Percentiles rank a stretch among this genome's conserved stretches.
Conservation (phyloP, 148 eudicot species). For the Rhododendron ferrugineum region DNA sequence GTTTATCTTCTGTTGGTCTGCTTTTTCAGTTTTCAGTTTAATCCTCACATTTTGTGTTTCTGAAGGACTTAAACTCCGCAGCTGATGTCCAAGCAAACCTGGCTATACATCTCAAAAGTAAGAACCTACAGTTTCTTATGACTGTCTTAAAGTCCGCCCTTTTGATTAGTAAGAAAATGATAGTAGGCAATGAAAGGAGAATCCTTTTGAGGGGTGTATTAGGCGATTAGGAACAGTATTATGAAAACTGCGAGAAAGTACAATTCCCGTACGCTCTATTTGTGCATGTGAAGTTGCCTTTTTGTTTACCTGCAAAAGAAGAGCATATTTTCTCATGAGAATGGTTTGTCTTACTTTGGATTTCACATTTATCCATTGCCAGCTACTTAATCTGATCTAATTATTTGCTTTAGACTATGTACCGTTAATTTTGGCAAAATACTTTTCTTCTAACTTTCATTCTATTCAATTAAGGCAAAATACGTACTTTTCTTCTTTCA, state of each 20-base stretch:
- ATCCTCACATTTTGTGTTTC: not conserved
- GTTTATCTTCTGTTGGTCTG: not conserved
- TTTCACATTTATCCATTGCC: not conserved
- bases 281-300: not conserved
- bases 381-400: not conserved
- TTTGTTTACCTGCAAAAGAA: not conserved
- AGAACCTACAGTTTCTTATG: slow-evolving; percentile 7
- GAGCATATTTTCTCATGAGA: not conserved
- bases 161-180: not conserved
- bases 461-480: not conserved
- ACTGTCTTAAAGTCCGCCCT: not conserved
- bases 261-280: not conserved
- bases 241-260: not conserved
- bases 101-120: slow-evolving; percentile 50
- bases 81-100: slow-evolving; percentile 80
- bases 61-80: slow-evolving; percentile 62
- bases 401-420: not conserved
- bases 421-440: not conserved
- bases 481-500: not conserved
- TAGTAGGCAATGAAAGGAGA: not conserved
- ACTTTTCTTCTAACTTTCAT: not conserved
- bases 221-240: not conserved
- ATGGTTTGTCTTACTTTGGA: not conserved
- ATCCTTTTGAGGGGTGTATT: not conserved
- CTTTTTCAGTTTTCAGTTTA: not conserved